Base-by-base conservation (phyloP, 2,329 filamentous ascomycete species). In the Clonostachys byssicola region DNA sequence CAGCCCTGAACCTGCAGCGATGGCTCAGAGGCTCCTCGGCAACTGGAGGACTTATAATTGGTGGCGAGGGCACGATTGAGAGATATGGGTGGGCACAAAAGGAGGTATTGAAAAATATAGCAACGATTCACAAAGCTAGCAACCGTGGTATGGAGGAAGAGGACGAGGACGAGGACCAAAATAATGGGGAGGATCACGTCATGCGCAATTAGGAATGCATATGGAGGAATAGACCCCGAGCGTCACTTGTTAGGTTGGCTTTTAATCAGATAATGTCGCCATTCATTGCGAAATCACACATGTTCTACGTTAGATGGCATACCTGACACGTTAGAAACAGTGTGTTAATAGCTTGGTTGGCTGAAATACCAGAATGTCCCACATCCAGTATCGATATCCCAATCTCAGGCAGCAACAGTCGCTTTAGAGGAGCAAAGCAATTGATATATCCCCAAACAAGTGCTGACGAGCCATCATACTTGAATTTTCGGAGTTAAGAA, bases 1-100 rank as follows among this genome's bases (percentile, higher is more conserved):
- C 62, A 1, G 63, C 60, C 5, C 52, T 75, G 50, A 62, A 56
- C 23, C 50, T 78, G 44, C 69, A 74, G 52, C 53, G 59, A 10
- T 77, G 73, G 72, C 56, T 78, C 10, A 58, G 58, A 14, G 57
- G 56, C 6, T 40, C 40, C 10, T 5, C 23, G 8, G 30, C 13
- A 44, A 35, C 12, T 44, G 52, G 40, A 59, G 42, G 9, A 41
- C 14, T 18, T 18, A 39, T 39, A n/a, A n/a, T 18, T n/a, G 36
- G 36, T 39, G 36, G 36, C 17, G 57, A 57, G 42, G 47, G 48
- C 20, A 50, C 50, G 34, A 54, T 62, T 40, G 55, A 60, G 20
- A 54, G 54, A 42, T 53, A 56, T 42, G 60, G 60, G 0, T 62
- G 58, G 40, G 53, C 56, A 12, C 54, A 60, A 40, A 53, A 56